Conservation (phyloP, 2,329 filamentous ascomycete genomes). For the Aspergillus ochraceus region DNA sequence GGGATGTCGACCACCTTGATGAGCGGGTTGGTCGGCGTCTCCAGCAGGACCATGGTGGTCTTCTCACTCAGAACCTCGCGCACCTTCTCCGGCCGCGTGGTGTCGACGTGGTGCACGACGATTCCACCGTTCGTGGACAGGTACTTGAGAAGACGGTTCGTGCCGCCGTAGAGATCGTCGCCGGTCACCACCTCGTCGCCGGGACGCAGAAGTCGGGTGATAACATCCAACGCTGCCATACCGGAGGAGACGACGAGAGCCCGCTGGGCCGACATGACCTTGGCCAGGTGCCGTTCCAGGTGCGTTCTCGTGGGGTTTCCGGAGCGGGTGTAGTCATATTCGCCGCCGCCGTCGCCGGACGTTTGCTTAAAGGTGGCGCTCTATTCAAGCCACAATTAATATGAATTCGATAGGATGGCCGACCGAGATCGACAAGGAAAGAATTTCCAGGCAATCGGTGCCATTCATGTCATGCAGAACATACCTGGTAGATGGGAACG, state of each 20-base stretch:
- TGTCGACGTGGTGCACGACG: constrained; percentile 93
- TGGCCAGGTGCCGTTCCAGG: constrained; percentile 92
- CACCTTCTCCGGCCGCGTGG: constrained; percentile 74
- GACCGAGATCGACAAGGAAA: neutral
- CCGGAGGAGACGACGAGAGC: constrained; percentile 92
- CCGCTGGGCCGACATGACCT: constrained; percentile 95
- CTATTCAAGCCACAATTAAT: constrained; percentile 34
- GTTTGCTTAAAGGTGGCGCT: constrained; percentile 97
- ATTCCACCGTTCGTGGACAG: constrained; percentile 87
- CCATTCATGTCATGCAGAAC: neutral
- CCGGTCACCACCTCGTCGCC: constrained; percentile 97
- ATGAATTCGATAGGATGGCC: neutral
- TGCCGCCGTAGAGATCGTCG: constrained; percentile 94
- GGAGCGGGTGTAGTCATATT: constrained; percentile 98
- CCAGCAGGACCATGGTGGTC: constrained; percentile 92
- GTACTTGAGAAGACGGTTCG: constrained; percentile 89
- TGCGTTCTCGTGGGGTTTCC: constrained; percentile 96
- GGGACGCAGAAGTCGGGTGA: constrained; percentile 83
- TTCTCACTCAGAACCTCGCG: constrained; percentile 68
- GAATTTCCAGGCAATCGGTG: no score
- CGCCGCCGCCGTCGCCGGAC: constrained; percentile 73
- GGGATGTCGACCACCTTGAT: constrained; percentile 97
- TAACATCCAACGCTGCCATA: constrained; percentile 96
- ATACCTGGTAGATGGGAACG: constrained; percentile 89
- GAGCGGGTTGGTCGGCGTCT: constrained; percentile 94